phyloP scores from a whole-genome alignment of 1,284 basidiomycete species.

The Phlebopus sp. region DNA sequence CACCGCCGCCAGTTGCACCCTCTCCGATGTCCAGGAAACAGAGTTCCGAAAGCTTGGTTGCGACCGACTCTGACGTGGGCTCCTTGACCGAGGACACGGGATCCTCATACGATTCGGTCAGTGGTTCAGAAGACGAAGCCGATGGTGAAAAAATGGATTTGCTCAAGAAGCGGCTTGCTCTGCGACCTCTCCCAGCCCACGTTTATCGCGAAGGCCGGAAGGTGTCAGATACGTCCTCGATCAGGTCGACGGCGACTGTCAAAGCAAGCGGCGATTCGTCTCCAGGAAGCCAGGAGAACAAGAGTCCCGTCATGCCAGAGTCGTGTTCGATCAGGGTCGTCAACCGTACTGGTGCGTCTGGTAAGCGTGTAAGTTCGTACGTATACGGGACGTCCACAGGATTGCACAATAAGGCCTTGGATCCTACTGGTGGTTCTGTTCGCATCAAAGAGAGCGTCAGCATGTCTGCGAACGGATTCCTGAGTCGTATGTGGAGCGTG shows the following conservation, averaged over 20 bases:
- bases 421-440: constrained; percentile 14
- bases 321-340: constrained; percentile 28
- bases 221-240: constrained; percentile 54
- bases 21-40: constrained; percentile 39
- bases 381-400: constrained; percentile 26
- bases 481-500: constrained; percentile 66
- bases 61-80: constrained; percentile 58
- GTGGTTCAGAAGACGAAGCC: constrained; percentile 49
- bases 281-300: constrained; percentile 20
- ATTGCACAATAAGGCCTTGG: constrained; percentile 15
- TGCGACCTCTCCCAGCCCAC: constrained; percentile 44
- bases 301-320: constrained; percentile 14
- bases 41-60: constrained; percentile 43
- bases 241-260: constrained; percentile 41
- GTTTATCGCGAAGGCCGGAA: constrained; percentile 48
- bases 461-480: constrained; percentile 45
- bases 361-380: constrained; percentile 26
- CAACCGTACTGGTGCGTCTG: constrained; percentile 18
- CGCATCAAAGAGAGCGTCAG: constrained; percentile 31
- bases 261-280: constrained; percentile 24
- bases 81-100: constrained; percentile 63
- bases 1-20: constrained; percentile 20
- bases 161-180: constrained; percentile 36
- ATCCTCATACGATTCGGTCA: constrained; percentile 55
- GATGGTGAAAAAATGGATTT: constrained; percentile 39